These are phyloP conservation scores for Alternaria consortialis DNA, from an alignment of 2,329 filamentous ascomycete genomes.

Conservation along the genomic window DNA sequence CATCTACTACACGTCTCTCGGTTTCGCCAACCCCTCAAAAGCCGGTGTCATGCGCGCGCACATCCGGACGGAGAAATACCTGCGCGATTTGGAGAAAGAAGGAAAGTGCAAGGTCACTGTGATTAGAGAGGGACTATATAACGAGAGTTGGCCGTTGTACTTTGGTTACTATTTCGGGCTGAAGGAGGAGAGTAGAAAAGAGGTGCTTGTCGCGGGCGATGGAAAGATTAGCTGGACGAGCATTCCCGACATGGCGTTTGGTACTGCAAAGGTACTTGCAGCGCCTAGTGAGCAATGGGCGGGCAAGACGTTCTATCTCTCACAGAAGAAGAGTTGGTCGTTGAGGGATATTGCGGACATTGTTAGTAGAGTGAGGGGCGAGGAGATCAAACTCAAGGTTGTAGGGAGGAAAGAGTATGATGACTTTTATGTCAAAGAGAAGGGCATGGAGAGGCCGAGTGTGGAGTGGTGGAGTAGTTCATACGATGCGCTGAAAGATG, in stretches of 20 bases:
- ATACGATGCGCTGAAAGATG: conserved; percentile 55
- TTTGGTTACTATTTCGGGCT: conserved; percentile 54
- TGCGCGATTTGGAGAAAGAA: conserved; percentile 41
- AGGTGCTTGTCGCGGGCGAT: conserved; percentile 55
- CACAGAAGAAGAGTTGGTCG: conserved; percentile 38
- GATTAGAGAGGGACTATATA: conserved; percentile 57
- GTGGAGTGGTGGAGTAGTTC: conserved; percentile 59
- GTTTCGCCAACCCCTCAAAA: conserved; percentile 53
- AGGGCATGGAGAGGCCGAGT: conserved; percentile 46
- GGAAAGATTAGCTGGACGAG: conserved; percentile 55
- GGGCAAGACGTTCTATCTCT: conserved; percentile 53
- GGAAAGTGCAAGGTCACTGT: conserved; percentile 45
- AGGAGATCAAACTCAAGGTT: conserved; percentile 48
- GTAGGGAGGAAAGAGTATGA: conserved; percentile 54
- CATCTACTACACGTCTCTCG: conserved; percentile 58
- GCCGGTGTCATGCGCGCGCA: conserved; percentile 58
- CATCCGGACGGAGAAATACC: conserved; percentile 55
- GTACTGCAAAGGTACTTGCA: conserved; percentile 53
- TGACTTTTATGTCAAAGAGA: conserved; percentile 51
- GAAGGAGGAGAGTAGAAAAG: conserved; percentile 46
- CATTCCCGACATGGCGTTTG: conserved; percentile 56
- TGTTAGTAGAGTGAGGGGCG: conserved; percentile 36
- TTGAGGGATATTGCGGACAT: conserved; percentile 43
- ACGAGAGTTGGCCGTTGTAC: conserved; percentile 59
- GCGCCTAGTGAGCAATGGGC: conserved; percentile 42